A percentile compares a stretch with the other conserved stretches of the same genome.
Conservation (phyloP, 495 filamentous ascomycete species). For the Tuber magnatum region DNA sequence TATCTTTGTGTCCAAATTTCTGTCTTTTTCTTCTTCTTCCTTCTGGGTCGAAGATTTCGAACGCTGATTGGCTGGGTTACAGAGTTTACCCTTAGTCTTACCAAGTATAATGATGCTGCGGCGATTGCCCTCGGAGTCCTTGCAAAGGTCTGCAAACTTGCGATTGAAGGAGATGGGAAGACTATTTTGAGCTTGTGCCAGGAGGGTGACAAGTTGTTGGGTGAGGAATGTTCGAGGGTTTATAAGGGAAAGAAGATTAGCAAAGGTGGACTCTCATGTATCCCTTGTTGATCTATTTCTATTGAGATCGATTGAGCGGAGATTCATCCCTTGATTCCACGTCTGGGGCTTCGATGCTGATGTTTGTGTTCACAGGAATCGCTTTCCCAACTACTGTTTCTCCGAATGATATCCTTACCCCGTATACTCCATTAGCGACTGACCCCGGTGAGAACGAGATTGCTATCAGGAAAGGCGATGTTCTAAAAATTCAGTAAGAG, state of each 20-base stretch:
- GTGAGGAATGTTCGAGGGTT: slow-evolving; percentile 88
- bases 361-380: slow-evolving; percentile 54
- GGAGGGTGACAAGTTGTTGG: slow-evolving; percentile 87
- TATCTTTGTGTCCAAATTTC: neutral
- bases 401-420: slow-evolving; percentile 86
- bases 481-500: slow-evolving; percentile 75
- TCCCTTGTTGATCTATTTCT: slow-evolving; percentile 1
- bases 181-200: slow-evolving; percentile 91
- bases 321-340: neutral
- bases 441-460: slow-evolving; percentile 75
- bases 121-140: slow-evolving; percentile 92
- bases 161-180: slow-evolving; percentile 60
- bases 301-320: neutral
- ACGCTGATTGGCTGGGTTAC: slow-evolving; percentile 18
- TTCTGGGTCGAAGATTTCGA: neutral
- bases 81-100: slow-evolving; percentile 88
- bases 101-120: slow-evolving; percentile 96
- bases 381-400: slow-evolving; percentile 93
- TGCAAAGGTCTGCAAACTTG: slow-evolving; percentile 72
- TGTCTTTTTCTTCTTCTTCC: neutral
- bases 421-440: slow-evolving; percentile 83
- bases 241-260: slow-evolving; percentile 85
- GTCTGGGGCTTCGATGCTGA: slow-evolving; percentile 26
- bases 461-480: slow-evolving; percentile 71
- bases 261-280: slow-evolving; percentile 57